Percentiles rank a stretch among this genome's conserved stretches.
Evolutionary conservation across 805 yeast species (phyloP).

Genomic region (Osmozyma mogii): DNA sequence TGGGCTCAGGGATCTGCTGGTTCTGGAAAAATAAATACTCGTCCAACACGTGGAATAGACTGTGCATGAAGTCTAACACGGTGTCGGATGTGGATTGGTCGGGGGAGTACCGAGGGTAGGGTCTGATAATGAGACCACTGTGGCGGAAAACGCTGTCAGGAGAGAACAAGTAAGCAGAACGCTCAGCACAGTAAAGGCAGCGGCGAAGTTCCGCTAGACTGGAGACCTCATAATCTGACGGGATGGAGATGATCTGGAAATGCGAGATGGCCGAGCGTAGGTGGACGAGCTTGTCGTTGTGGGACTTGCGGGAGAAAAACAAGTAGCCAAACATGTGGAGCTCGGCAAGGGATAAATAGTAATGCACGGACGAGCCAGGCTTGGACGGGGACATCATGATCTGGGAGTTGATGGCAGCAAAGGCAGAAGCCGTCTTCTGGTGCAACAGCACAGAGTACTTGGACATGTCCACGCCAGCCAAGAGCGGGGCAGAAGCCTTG

Average conservation of each 20-base stretch:
- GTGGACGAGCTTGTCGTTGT: conserved; percentile 4
- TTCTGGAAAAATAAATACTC: neutral
- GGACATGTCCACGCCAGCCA: conserved; percentile 1
- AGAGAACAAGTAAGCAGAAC: conserved; percentile 4
- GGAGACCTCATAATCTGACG: neutral
- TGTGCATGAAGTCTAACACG: no score
- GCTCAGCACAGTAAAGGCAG: conserved; percentile 5
- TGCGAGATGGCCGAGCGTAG: conserved; percentile 7
- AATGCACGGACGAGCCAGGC: no score
- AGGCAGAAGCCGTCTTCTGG: conserved; percentile 3
- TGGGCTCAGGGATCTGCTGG: conserved; percentile 1
- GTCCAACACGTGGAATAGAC: conserved; percentile 1
- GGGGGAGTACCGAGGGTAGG: conserved; percentile 1
- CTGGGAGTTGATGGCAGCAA: conserved; percentile 4
- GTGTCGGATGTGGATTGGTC: conserved; percentile 4
- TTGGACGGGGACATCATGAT: conserved; percentile 1
- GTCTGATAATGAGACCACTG: neutral
- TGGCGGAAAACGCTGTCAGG: conserved; percentile 2
- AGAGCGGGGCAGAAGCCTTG: no score
- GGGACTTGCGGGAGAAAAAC: neutral
- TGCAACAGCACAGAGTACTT: conserved; percentile 3
- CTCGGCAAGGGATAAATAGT: conserved; percentile 7
- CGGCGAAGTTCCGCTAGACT: conserved; percentile 3
- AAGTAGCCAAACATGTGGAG: conserved; percentile 8
- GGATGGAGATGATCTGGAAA: conserved; percentile 3